Conservation (phyloP, 2,329 filamentous ascomycete species). For the Triangularia setosa region DNA sequence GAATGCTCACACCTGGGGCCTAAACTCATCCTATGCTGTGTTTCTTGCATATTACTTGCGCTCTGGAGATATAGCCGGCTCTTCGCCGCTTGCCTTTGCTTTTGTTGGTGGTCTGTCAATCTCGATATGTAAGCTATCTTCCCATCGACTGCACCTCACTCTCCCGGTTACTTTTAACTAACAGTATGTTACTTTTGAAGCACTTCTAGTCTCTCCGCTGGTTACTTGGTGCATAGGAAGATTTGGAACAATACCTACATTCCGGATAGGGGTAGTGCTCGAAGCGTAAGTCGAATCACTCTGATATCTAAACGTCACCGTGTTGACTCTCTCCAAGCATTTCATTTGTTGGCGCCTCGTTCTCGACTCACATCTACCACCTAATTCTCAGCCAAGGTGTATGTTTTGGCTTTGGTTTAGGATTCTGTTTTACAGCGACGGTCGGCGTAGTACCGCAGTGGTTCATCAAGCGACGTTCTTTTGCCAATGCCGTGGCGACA, state of each 20-base stretch:
- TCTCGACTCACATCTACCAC: constrained; percentile 67
- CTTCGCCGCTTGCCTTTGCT: constrained; percentile 64
- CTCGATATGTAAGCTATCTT: constrained; percentile 40
- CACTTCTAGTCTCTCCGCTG: constrained; percentile 64
- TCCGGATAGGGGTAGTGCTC: constrained; percentile 62
- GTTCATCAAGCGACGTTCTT: constrained; percentile 64
- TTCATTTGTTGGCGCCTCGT: constrained; percentile 67
- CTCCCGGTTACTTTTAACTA: neutral
- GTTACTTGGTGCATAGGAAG: constrained; percentile 58
- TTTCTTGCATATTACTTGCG: constrained; percentile 56
- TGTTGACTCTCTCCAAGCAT: constrained; percentile 30
- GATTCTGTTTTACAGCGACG: constrained; percentile 41
- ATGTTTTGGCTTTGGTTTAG: constrained; percentile 74
- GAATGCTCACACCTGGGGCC: constrained; percentile 60
- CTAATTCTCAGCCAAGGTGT: constrained; percentile 72
- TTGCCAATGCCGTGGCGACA: constrained; percentile 65
- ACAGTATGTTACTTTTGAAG: constrained; percentile 31
- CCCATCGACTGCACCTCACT: constrained; percentile 1
- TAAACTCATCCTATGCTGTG: constrained; percentile 62
- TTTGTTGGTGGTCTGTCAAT: constrained; percentile 73
- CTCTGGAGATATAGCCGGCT: constrained; percentile 57
- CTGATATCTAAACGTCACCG: neutral
- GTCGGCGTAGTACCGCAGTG: constrained; percentile 69
- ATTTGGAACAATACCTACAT: constrained; percentile 60
- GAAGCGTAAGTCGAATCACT: constrained; percentile 44